Evolutionary conservation across 2,329 filamentous ascomycete species (phyloP), one percentile per base, ranked within the genome.

Genomic region (Arthrobotrys conoides): DNA sequence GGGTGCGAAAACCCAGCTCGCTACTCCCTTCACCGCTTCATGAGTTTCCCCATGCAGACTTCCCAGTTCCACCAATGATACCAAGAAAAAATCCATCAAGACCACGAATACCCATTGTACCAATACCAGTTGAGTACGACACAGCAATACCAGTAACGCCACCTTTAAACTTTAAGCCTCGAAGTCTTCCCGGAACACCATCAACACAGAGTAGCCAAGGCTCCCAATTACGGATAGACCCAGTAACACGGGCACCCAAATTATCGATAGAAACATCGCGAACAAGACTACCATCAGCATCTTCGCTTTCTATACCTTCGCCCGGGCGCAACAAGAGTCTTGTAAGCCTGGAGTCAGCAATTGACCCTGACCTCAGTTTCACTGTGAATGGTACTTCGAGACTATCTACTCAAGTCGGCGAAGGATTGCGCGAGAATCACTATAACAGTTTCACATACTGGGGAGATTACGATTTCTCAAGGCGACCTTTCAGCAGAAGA

Each of bases 311-410:
- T 5, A 64, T 70, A 22, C 48, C 36, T 12, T 77, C 73, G 14
- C 67, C 67, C 18, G 10, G 16, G 72, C 75, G 67, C 14, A 69
- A 78, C 20, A 78, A 72, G 24, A 78, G 75, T 30, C 67, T 72
- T 59, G 51, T 72, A 36, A 78, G 75, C 30, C 48, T 71, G 46
- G 75, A 78, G 55, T 78, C 75, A 3, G 75, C 75, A 9, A 78
- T 78, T 27, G 75, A 78, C 24, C 75, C 75, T 12, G 75, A 78
- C 30, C 68, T 78, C 6, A 78, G 55, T 38, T 78, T 71, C 14
- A 67, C 61, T 9, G 68, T 65, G 3, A 27, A 72, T 24, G 75
- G 75, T 6, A 61, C 57, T 44, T 78, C 68, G 3, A 66, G 75
- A n/a, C 20, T 78, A 33, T 78, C 75, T 10, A 64, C 75, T 0